phyloP scores from a whole-genome alignment of 768 basidiomycete species.

The Agrocybe chaxingu region DNA sequence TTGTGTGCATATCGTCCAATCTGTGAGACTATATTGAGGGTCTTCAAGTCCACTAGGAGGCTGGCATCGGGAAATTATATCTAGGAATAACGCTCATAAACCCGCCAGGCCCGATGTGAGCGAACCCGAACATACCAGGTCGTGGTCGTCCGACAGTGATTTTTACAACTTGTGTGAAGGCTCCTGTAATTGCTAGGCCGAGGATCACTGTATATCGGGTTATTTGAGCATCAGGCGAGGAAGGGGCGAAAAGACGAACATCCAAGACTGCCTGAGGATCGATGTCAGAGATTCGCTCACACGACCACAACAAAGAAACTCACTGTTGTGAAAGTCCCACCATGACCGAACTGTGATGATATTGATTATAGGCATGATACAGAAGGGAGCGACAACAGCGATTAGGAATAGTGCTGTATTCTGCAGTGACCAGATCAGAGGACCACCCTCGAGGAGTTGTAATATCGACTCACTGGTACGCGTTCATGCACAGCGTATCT shows the following conservation, averaged over 20 bases:
- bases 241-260: constrained; percentile 24
- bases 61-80: constrained; percentile 69
- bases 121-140: constrained; percentile 49
- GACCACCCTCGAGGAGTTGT: constrained; percentile 1
- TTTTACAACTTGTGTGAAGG: constrained; percentile 83
- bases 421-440: constrained; percentile 23
- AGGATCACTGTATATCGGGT: constrained; percentile 52
- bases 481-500: constrained; percentile 77
- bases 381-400: constrained; percentile 60
- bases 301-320: constrained; percentile 10
- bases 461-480: constrained; percentile 53
- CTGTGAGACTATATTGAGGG: constrained; percentile 68
- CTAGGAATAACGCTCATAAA: constrained; percentile 25
- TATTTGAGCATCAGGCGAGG: constrained; percentile 3
- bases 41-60: constrained; percentile 64
- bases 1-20: constrained; percentile 78
- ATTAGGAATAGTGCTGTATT: constrained; percentile 49
- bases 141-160: constrained; percentile 87
- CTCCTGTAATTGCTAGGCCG: constrained; percentile 70
- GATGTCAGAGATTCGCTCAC: not conserved
- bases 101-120: not conserved
- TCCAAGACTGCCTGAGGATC: constrained; percentile 35
- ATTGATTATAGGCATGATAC: constrained; percentile 69
- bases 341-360: constrained; percentile 70
- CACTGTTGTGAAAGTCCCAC: constrained; percentile 86